Percentiles rank a stretch among this genome's conserved stretches.
Conservation (phyloP, 768 basidiomycete genomes). For the Pleurotus salmoneostramineus region DNA sequence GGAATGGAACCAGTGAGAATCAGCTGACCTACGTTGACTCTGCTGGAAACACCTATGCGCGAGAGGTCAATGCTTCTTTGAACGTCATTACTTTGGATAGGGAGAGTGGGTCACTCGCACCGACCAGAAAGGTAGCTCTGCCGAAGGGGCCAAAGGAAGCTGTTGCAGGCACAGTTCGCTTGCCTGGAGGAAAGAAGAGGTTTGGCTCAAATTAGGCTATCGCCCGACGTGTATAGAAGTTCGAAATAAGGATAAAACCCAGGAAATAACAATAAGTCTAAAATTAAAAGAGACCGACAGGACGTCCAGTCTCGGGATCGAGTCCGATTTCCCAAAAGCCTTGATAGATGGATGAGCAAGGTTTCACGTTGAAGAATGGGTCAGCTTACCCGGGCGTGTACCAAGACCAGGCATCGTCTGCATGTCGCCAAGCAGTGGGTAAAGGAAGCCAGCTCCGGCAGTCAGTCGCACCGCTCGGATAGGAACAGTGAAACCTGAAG, state of each 20-base stretch:
- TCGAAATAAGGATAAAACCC: too few relatives aligned
- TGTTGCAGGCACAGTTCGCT: conserved; percentile 2
- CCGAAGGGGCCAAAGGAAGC: conserved; percentile 2
- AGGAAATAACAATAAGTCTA: too few relatives aligned
- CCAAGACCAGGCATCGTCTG: conserved; percentile 97
- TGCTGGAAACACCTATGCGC: conserved; percentile 57
- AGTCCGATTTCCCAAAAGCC: conserved; percentile 91
- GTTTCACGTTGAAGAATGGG: background rate
- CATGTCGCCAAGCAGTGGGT: conserved; percentile 95
- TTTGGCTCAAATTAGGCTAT: background rate
- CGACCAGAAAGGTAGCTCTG: background rate
- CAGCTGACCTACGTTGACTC: conserved; percentile 57
- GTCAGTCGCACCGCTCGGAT: conserved; percentile 85
- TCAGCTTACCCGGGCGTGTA: conserved; percentile 74
- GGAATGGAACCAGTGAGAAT: conserved; percentile 71
- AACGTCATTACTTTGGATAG: conserved; percentile 60
- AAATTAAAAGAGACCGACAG: conserved; percentile 79
- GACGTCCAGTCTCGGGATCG: conserved; percentile 74
- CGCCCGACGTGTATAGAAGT: background rate
- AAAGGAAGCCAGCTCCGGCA: conserved; percentile 94
- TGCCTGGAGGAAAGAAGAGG: conserved; percentile 16
- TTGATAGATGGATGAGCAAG: conserved; percentile 18
- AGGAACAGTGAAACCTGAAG: conserved; percentile 83
- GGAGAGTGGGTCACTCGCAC: conserved; percentile 46
- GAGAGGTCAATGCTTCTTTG: conserved; percentile 56